Evolutionary conservation across 768 basidiomycete species (phyloP).

Genomic region (Leccinum pellstonianum): DNA sequence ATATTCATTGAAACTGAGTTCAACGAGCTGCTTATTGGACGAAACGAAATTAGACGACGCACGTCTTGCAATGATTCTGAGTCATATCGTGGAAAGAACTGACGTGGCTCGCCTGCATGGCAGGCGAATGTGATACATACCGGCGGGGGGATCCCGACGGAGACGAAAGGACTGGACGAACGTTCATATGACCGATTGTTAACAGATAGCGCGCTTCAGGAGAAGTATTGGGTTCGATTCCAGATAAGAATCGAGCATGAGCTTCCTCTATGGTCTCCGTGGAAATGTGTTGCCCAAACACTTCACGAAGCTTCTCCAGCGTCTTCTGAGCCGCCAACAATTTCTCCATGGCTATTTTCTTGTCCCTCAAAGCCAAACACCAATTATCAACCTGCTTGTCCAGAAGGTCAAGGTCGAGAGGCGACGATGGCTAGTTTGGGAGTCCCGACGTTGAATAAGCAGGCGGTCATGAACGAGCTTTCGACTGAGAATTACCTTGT

Average conservation of each 20-base stretch:
- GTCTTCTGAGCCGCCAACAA: not conserved
- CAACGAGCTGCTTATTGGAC: too few relatives aligned
- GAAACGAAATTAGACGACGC: too few relatives aligned
- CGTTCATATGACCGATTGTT: not conserved
- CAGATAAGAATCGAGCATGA: not conserved
- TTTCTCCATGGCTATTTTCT: not conserved
- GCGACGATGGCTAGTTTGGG: too few relatives aligned
- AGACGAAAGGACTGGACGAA: not conserved
- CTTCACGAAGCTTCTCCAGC: not conserved
- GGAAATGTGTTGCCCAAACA: not conserved
- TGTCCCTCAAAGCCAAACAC: not conserved
- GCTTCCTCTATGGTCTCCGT: not conserved
- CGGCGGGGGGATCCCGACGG: not conserved
- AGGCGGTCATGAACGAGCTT: too few relatives aligned
- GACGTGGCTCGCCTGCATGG: not conserved
- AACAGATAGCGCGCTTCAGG: not conserved
- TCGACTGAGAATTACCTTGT: too few relatives aligned
- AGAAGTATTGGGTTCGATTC: not conserved
- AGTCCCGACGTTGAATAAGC: too few relatives aligned
- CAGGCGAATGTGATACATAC: not conserved
- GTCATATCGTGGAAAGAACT: too few relatives aligned
- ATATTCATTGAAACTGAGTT: too few relatives aligned
- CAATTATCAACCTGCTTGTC: not conserved
- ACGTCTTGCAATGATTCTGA: too few relatives aligned
- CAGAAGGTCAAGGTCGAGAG: too few relatives aligned